phyloP scores from a whole-genome alignment of 1,139 yeast genomes.

The Geotrichum aggregatum region DNA sequence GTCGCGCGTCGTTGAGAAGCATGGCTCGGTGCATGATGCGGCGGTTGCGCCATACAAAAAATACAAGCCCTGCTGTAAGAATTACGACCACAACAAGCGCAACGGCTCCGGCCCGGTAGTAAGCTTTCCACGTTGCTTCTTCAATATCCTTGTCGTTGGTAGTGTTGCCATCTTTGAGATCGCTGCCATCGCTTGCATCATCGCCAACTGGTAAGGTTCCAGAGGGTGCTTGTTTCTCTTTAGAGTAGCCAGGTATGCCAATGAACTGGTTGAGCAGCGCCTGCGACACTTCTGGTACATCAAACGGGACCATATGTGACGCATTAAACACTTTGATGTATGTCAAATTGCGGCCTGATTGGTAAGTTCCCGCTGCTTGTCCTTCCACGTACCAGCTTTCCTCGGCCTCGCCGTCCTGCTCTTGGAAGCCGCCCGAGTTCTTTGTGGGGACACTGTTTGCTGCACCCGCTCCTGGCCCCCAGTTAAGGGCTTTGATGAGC shows the following conservation, averaged over 20 bases:
- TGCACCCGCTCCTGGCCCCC: conserved; percentile 57
- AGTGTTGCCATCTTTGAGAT: background rate
- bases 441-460: conserved; percentile 36
- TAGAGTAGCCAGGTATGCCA: conserved; percentile 18
- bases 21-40: conserved; percentile 13
- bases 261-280: conserved; percentile 46
- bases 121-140: conserved; percentile 40
- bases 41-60: conserved; percentile 32
- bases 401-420: conserved; percentile 24
- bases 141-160: conserved; percentile 21
- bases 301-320: conserved; percentile 94
- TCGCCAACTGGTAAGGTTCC: conserved; percentile 3
- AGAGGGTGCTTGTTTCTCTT: conserved; percentile 11
- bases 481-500: conserved; percentile 56
- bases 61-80: conserved; percentile 28
- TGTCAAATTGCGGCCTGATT: conserved; percentile 64
- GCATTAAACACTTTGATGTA: conserved; percentile 70
- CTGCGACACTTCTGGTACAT: conserved; percentile 63
- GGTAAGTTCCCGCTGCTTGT: conserved; percentile 34
- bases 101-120: conserved; percentile 40
- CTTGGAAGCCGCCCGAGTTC: conserved; percentile 31
- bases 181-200: conserved; percentile 3
- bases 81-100: conserved; percentile 39
- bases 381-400: conserved; percentile 33
- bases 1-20: conserved; percentile 10